Percentiles rank a stretch among this genome's conserved stretches.
Evolutionary conservation across 305 asterid genomes (phyloP).

Genomic region (Coffea humblotiana): DNA sequence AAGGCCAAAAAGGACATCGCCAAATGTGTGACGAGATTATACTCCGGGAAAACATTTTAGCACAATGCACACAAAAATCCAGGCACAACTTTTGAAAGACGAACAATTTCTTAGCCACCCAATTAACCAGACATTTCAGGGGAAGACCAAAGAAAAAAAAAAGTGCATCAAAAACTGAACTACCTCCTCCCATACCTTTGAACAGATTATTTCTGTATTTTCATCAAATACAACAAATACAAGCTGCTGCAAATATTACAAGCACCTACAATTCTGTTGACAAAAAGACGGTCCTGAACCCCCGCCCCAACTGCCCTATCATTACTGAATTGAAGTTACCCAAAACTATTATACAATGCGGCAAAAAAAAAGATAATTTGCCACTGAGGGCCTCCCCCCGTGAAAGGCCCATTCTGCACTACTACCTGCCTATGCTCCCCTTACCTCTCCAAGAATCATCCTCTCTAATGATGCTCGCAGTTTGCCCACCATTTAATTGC

Average conservation of each 20-base stretch:
- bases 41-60: no score
- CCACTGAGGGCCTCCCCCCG: slow-evolving; percentile 27
- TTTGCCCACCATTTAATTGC: slow-evolving; percentile 48
- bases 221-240: slow-evolving; percentile 79
- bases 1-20: no score
- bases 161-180: slow-evolving; percentile 14
- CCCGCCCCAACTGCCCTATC: slow-evolving; percentile 42
- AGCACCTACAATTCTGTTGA: slow-evolving; percentile 44
- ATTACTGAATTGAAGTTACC: slow-evolving; percentile 41
- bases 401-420: slow-evolving; percentile 12
- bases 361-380: slow-evolving; percentile 33
- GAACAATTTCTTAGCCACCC: background rate
- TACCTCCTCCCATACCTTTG: slow-evolving; percentile 40
- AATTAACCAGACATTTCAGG: background rate
- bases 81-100: no score
- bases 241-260: slow-evolving; percentile 59
- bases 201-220: slow-evolving; percentile 65
- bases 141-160: background rate
- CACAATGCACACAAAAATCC: no score
- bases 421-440: slow-evolving; percentile 49
- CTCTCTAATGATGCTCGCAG: slow-evolving; percentile 45
- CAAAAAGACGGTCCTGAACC: slow-evolving; percentile 33
- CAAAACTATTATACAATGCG: slow-evolving; percentile 52
- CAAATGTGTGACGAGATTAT: no score
- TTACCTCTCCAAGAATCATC: slow-evolving; percentile 75